Percentiles rank a stretch among this genome's conserved stretches.
These are phyloP conservation scores for Podospora sp. DNA, from an alignment of 495 filamentous ascomycete species.

Conservation along the genomic window DNA sequence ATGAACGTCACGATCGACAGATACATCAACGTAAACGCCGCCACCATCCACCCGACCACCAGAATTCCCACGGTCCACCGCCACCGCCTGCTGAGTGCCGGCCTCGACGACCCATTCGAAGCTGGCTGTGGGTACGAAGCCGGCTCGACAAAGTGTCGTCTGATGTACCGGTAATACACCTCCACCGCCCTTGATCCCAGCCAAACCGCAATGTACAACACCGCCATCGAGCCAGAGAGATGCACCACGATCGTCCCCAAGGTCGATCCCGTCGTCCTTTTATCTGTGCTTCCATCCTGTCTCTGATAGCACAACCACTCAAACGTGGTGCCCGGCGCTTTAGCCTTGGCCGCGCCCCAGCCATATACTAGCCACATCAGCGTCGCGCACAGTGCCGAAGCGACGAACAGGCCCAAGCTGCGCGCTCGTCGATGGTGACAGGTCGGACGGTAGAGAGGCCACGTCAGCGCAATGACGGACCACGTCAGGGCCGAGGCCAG, in stretches of 20 bases:
- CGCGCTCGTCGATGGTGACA: neutral
- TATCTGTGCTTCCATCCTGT: too few relatives aligned
- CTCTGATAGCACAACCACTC: too few relatives aligned
- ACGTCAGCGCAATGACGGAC: neutral
- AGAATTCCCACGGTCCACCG: neutral
- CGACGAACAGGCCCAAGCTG: neutral
- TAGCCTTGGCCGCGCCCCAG: too few relatives aligned
- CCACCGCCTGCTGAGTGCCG: neutral
- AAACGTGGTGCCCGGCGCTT: too few relatives aligned
- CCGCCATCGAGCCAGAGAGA: too few relatives aligned
- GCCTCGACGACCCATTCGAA: neutral
- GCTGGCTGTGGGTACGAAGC: neutral
- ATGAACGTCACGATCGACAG: neutral
- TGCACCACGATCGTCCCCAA: too few relatives aligned
- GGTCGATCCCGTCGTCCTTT: too few relatives aligned
- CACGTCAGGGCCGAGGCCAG: neutral
- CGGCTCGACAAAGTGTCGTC: too few relatives aligned
- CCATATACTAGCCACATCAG: neutral
- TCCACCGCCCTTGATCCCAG: too few relatives aligned
- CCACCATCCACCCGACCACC: neutral
- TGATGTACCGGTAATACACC: too few relatives aligned
- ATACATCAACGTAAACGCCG: neutral
- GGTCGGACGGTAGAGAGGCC: neutral
- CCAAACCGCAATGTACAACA: too few relatives aligned
- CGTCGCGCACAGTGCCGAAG: neutral